These are phyloP conservation scores for Blepharisma stoltei DNA, from an alignment of 73 alveolate genomes.

Conservation along the genomic window DNA sequence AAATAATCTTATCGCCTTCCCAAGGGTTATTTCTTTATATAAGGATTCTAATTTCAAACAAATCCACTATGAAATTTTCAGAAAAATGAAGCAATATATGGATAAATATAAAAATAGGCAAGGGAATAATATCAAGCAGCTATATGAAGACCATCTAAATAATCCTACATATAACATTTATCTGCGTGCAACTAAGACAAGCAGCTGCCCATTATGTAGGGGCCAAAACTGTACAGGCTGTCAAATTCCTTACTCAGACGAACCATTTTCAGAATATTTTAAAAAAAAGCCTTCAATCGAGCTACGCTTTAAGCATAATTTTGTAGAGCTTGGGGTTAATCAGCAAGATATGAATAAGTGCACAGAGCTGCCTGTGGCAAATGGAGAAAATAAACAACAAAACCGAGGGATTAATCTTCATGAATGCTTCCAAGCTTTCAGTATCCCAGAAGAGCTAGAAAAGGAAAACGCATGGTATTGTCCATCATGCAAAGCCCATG, in stretches of 20 bases:
- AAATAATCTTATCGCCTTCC: neutral
- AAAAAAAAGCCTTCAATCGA: neutral
- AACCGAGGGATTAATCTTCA: neutral
- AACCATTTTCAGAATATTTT: neutral
- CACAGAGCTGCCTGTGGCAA: neutral
- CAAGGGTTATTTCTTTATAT: neutral
- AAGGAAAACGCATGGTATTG: slow-evolving; percentile 77
- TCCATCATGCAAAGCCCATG: slow-evolving; percentile 65
- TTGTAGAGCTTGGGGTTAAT: neutral
- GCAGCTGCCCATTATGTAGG: neutral
- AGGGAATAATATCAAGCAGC: neutral
- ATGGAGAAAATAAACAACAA: neutral
- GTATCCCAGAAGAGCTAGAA: slow-evolving; percentile 72
- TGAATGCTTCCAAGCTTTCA: slow-evolving; percentile 32
- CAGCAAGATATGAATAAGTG: neutral
- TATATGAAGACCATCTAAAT: neutral
- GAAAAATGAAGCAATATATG: neutral
- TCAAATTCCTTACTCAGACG: neutral
- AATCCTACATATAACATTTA: neutral
- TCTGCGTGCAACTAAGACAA: neutral
- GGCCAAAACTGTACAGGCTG: slow-evolving; percentile 7
- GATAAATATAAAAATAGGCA: neutral
- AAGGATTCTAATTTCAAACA: neutral
- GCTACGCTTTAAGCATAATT: neutral
- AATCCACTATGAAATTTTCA: neutral